Percentiles rank a stretch among this genome's conserved stretches.
These are phyloP conservation scores for Candida tetrigidarum DNA, from an alignment of 1,139 yeast species.

Conservation along the genomic window DNA sequence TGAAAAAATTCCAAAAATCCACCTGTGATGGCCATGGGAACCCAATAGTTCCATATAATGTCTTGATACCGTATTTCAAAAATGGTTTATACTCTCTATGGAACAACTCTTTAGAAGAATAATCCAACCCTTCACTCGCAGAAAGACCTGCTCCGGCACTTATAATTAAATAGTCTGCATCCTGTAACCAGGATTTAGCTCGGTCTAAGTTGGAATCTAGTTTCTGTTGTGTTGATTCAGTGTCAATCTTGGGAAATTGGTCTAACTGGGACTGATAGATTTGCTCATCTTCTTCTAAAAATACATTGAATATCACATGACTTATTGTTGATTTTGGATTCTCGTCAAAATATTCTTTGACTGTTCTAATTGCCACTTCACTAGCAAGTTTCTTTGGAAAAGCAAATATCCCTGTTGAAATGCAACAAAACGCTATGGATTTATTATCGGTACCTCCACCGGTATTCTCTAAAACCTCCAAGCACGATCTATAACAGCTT, in stretches of 20 bases:
- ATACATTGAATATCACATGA: conserved; percentile 13
- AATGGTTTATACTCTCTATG: conserved; percentile 11
- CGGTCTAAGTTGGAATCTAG: conserved; percentile 1
- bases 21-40: conserved; percentile 12
- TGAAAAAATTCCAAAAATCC: conserved; percentile 17
- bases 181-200: conserved; percentile 7
- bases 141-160: conserved; percentile 16
- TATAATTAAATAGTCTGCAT: conserved; percentile 10
- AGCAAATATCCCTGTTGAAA: conserved; percentile 14
- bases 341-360: conserved; percentile 4
- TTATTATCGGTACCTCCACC: conserved; percentile 3
- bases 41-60: conserved; percentile 14
- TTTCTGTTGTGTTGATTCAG: neutral
- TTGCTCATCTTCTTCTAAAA: conserved; percentile 10
- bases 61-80: conserved; percentile 10
- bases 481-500: conserved; percentile 11
- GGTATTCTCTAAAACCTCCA: conserved; percentile 7
- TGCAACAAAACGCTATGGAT: conserved; percentile 15
- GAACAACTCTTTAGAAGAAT: conserved; percentile 11
- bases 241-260: neutral
- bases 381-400: conserved; percentile 12
- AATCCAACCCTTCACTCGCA: conserved; percentile 15
- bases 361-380: conserved; percentile 10
- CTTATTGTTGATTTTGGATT: conserved; percentile 9
- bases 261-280: conserved; percentile 4